phyloP scores from a whole-genome alignment of 345 rosid genomes.

The Gossypium thurberi region DNA sequence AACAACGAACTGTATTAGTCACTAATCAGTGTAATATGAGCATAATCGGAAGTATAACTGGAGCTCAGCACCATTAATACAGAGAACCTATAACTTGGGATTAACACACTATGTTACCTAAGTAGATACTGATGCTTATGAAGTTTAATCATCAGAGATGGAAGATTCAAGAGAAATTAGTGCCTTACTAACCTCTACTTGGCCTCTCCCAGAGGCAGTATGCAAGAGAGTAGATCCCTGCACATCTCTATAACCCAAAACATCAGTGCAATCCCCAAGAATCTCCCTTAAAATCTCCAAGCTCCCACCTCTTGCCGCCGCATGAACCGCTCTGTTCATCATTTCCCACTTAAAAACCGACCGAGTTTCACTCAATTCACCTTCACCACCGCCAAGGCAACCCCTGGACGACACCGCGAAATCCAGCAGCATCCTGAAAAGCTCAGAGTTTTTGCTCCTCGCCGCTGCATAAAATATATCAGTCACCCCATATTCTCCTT shows the following conservation, averaged over 20 bases:
- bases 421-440: slow-evolving; percentile 51
- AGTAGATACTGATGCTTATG: too few relatives aligned
- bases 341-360: slow-evolving; percentile 55
- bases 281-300: slow-evolving; percentile 53
- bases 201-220: slow-evolving; percentile 78
- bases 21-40: neutral
- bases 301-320: slow-evolving; percentile 87
- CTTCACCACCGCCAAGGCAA: slow-evolving; percentile 32
- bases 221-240: slow-evolving; percentile 73
- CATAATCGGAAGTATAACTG: neutral
- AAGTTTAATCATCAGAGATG: too few relatives aligned
- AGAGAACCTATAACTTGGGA: neutral
- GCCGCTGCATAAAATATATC: slow-evolving; percentile 81
- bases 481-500: slow-evolving; percentile 93
- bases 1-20: neutral
- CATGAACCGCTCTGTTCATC: slow-evolving; percentile 80
- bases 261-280: slow-evolving; percentile 33
- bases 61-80: neutral
- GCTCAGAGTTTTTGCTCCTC: slow-evolving; percentile 60
- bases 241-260: slow-evolving; percentile 43
- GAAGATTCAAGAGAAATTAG: neutral
- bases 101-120: too few relatives aligned
- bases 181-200: slow-evolving; percentile 39
- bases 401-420: slow-evolving; percentile 31
- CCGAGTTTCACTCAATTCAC: slow-evolving; percentile 27